phyloP scores from a whole-genome alignment of 2,329 filamentous ascomycete genomes.

The Calonectria pseudoreteaudii region DNA sequence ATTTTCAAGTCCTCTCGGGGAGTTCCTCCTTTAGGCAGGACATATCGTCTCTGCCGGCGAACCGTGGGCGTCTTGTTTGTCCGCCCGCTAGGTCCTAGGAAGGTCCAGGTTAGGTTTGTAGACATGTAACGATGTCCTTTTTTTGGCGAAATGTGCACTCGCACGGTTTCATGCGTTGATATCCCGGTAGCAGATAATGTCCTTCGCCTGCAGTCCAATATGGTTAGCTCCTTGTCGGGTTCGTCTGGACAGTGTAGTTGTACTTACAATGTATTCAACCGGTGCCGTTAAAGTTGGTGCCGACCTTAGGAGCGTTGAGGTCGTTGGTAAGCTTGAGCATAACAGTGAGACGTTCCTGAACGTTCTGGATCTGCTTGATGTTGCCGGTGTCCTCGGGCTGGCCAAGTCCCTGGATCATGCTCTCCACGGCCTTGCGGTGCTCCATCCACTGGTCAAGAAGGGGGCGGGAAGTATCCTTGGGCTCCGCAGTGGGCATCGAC shows the following conservation, averaged over 20 bases:
- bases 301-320: slow-evolving; percentile 40
- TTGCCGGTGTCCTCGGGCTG: slow-evolving; percentile 65
- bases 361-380: slow-evolving; percentile 64
- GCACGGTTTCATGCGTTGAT: slow-evolving; percentile 33
- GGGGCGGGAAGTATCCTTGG: slow-evolving; percentile 52
- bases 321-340: slow-evolving; percentile 64
- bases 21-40: slow-evolving; percentile 31
- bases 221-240: slow-evolving; percentile 21
- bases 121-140: slow-evolving; percentile 34
- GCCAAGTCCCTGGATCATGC: slow-evolving; percentile 63
- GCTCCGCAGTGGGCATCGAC: slow-evolving; percentile 48
- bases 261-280: slow-evolving; percentile 47
- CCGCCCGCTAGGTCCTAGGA: slow-evolving; percentile 32
- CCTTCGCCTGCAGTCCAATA: slow-evolving; percentile 17
- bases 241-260: neutral
- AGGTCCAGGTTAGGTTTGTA: slow-evolving; percentile 38
- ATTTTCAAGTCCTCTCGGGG: slow-evolving; percentile 29
- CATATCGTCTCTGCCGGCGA: slow-evolving; percentile 33
- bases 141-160: slow-evolving; percentile 34
- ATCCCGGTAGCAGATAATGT: slow-evolving; percentile 43
- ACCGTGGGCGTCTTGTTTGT: slow-evolving; percentile 33
- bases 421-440: slow-evolving; percentile 72
- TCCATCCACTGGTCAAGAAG: slow-evolving; percentile 69
- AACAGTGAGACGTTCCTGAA: slow-evolving; percentile 61
- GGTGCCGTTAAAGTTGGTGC: slow-evolving; percentile 41